Evolutionary conservation across 2,329 filamentous ascomycete species (phyloP).

Genomic region (Aspergillus quadrilineatus): DNA sequence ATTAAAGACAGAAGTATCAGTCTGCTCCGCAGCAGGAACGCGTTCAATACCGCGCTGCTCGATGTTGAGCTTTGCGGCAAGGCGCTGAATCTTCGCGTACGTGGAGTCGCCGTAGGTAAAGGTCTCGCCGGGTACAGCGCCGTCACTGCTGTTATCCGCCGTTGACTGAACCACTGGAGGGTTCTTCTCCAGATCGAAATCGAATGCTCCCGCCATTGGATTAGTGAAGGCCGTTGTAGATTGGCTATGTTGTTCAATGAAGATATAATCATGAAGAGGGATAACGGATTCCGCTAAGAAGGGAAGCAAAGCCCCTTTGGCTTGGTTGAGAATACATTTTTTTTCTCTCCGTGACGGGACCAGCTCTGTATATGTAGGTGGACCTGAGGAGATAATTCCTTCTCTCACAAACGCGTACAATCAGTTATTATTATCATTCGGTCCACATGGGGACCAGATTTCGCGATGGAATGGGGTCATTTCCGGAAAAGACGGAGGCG

Average conservation of each 20-base stretch:
- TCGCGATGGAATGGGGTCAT: not conserved
- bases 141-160: constrained; percentile 39
- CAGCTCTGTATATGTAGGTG: constrained; percentile 4
- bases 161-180: constrained; percentile 28
- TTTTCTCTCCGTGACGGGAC: not conserved
- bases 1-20: constrained; percentile 63
- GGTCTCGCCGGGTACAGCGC: constrained; percentile 58
- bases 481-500: not conserved
- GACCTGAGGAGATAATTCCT: constrained; percentile 1
- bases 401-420: not conserved
- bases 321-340: constrained; percentile 4
- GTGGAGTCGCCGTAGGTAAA: constrained; percentile 57
- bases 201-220: constrained; percentile 22
- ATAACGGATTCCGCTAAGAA: not conserved
- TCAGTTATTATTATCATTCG: constrained; percentile 3
- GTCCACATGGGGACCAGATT: constrained; percentile 1
- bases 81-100: constrained; percentile 60
- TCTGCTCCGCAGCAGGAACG: constrained; percentile 68
- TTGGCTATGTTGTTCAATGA: constrained; percentile 4
- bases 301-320: constrained; percentile 6
- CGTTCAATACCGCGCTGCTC: constrained; percentile 75
- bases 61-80: constrained; percentile 65
- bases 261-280: not conserved
- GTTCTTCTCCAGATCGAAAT: constrained; percentile 36
- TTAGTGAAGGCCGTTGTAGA: constrained; percentile 10